Conservation (phyloP, 768 basidiomycete genomes). For the Tylopilus sp. region DNA sequence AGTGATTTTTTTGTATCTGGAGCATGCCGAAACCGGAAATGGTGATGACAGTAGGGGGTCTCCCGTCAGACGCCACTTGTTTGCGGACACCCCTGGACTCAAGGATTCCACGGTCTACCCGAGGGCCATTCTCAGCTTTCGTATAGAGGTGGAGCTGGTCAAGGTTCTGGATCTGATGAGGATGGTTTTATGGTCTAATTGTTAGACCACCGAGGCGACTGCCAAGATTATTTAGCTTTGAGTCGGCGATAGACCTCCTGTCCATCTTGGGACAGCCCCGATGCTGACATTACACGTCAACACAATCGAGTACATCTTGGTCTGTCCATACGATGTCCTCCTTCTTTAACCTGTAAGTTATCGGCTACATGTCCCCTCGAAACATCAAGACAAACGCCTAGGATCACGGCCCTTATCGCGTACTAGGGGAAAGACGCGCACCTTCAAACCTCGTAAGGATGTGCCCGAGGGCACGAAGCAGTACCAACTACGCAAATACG, state of each 20-base stretch:
- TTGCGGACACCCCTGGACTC: no score
- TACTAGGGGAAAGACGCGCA: constrained; percentile 88
- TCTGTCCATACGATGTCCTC: constrained; percentile 57
- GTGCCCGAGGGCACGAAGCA: constrained; percentile 96
- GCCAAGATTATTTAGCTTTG: background rate
- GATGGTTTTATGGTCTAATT: background rate
- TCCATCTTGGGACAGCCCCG: constrained; percentile 14
- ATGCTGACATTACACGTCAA: constrained; percentile 1
- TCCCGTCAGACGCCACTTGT: background rate
- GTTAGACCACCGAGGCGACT: background rate
- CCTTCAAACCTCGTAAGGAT: constrained; percentile 95
- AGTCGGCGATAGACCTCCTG: background rate
- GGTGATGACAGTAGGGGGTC: no score
- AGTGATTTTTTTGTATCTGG: background rate
- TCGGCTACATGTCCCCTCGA: background rate
- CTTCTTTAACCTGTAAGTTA: constrained; percentile 82
- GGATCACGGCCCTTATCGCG: constrained; percentile 7
- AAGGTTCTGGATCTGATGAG: background rate
- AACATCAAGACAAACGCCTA: constrained; percentile 10
- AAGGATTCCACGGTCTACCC: background rate
- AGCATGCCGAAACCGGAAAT: no score
- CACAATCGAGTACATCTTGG: constrained; percentile 5
- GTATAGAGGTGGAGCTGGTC: background rate
- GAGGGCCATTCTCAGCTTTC: background rate
- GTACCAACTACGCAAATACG: constrained; percentile 96